Evolutionary conservation across 169 alveolate species (phyloP).

Genomic region (Plasmodium ovale): DNA sequence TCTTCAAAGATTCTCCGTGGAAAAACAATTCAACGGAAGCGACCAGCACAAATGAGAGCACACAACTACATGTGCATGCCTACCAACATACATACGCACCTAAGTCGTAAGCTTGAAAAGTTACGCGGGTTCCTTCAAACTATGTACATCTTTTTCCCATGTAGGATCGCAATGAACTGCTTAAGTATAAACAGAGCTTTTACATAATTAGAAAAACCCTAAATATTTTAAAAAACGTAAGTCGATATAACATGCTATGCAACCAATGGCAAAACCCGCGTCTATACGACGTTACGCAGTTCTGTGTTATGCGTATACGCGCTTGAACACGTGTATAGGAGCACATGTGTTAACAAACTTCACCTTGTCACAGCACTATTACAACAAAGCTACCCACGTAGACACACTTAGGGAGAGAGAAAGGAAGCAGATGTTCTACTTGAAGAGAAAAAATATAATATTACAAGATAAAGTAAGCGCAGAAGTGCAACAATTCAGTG

Average conservation of each 20-base stretch:
- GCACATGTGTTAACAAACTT: no score
- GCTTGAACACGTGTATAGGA: no score
- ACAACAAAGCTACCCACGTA: constrained; percentile 29
- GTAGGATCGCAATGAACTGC: constrained; percentile 30
- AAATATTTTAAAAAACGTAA: constrained; percentile 66
- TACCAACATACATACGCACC: no score
- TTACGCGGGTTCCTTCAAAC: no score
- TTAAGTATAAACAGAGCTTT: constrained; percentile 63
- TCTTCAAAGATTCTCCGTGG: no score
- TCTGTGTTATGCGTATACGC: no score
- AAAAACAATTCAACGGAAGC: no score
- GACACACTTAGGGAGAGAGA: constrained; percentile 22
- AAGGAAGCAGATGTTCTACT: constrained; percentile 21
- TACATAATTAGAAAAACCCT: constrained; percentile 62
- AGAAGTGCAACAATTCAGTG: neutral
- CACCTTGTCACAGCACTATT: constrained; percentile 23
- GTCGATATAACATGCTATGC: neutral
- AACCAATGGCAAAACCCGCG: no score
- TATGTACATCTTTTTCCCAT: neutral
- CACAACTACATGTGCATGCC: no score
- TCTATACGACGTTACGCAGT: no score
- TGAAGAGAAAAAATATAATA: constrained; percentile 31
- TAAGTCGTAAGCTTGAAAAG: no score
- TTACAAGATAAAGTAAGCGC: constrained; percentile 54
- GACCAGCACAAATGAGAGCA: no score